phyloP scores from a whole-genome alignment of 345 rosid species.

The Eucalyptus brandiana region DNA sequence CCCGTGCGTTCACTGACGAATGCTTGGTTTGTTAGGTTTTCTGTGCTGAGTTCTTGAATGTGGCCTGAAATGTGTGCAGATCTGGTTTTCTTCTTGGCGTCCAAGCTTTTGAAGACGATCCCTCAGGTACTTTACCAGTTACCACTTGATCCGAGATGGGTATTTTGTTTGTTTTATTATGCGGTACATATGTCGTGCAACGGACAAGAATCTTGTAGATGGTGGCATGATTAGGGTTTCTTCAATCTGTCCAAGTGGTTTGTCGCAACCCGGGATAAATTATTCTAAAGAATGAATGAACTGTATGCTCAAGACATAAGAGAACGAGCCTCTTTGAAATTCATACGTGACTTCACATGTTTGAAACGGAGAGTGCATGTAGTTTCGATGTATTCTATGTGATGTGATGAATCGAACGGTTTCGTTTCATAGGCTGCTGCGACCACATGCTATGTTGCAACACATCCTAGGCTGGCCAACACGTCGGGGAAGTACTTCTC shows the following conservation, averaged over 20 bases:
- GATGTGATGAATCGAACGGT: background rate
- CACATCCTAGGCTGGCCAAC: constrained; percentile 42
- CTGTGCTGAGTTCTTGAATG: background rate
- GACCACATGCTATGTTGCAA: constrained; percentile 84
- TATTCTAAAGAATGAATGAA: background rate
- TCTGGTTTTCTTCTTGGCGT: constrained; percentile 69
- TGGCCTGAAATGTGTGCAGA: constrained; percentile 23
- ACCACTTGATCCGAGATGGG: background rate
- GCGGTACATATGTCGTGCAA: background rate
- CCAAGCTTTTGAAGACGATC: constrained; percentile 78
- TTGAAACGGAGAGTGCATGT: background rate
- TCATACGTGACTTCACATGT: background rate
- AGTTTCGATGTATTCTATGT: background rate
- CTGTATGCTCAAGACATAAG: background rate
- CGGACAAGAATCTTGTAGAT: background rate
- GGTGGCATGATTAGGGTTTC: background rate
- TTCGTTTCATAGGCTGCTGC: constrained; percentile 59
- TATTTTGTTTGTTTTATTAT: background rate
- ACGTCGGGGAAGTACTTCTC: constrained; percentile 72
- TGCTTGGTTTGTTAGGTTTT: background rate
- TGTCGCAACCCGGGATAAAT: background rate
- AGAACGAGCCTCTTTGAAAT: background rate
- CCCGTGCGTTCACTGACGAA: background rate
- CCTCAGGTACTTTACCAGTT: constrained; percentile 46
- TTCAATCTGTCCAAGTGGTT: background rate